phyloP scores from a whole-genome alignment of 805 yeast species.

The Wickerhamiella alocasiicola region DNA sequence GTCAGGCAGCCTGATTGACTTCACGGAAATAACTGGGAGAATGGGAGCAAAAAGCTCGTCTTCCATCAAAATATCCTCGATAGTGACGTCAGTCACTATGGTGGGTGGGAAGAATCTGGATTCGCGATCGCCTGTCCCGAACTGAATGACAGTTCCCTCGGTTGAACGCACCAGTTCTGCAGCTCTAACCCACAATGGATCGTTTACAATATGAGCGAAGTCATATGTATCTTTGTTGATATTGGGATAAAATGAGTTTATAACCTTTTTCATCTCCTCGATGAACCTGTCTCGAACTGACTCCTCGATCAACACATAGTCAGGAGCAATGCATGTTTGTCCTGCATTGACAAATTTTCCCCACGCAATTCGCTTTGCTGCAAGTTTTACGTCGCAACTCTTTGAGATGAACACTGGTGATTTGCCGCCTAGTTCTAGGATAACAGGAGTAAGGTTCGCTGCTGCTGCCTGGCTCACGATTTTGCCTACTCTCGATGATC shows the following conservation, averaged over 20 bases:
- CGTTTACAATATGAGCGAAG: constrained; percentile 51
- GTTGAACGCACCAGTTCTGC: constrained; percentile 30
- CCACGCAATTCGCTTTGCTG: constrained; percentile 58
- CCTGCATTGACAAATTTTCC: constrained; percentile 74
- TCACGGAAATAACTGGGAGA: constrained; percentile 54
- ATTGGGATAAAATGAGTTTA: constrained; percentile 38
- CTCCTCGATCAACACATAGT: constrained; percentile 61
- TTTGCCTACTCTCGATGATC: constrained; percentile 62
- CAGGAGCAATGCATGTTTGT: constrained; percentile 85
- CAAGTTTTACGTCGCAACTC: constrained; percentile 29
- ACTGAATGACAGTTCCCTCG: constrained; percentile 22
- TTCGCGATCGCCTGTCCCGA: constrained; percentile 25
- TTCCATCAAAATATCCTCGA: constrained; percentile 61
- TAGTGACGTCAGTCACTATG: constrained; percentile 44
- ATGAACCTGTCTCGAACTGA: constrained; percentile 36
- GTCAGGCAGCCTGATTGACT: constrained; percentile 24
- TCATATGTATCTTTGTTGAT: constrained; percentile 28
- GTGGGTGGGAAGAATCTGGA: constrained; percentile 59
- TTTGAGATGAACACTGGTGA: constrained; percentile 66
- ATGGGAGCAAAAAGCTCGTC: constrained; percentile 79
- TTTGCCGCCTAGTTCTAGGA: constrained; percentile 85
- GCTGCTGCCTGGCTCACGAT: constrained; percentile 73
- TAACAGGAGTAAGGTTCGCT: constrained; percentile 64
- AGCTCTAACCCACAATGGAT: constrained; percentile 40
- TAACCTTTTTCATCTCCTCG: constrained; percentile 31